Evolutionary conservation across 805 yeast species (phyloP), one percentile per base, ranked within the genome.

Genomic region (Metschnikowia vanudenii): DNA sequence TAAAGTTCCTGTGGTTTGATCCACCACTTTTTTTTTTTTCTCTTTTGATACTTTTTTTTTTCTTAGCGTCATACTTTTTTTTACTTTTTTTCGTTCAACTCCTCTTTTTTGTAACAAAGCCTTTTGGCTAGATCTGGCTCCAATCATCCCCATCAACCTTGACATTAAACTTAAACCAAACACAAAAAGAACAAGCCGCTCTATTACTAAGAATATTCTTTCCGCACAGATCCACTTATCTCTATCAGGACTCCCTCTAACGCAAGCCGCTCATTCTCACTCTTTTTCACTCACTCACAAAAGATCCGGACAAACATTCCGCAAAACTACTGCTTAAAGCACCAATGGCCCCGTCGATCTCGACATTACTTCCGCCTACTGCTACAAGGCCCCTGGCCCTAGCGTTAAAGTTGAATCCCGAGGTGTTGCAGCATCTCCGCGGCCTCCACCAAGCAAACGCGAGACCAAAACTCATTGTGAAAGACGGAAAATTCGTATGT

Each of bases 401-500:
- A 28, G 55, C 64, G 38, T 53, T 68, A 45, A 64, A 60, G 53
- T 49, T 67, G 46, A 65, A 61, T 42, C 49, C 54, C 11, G 68
- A 63, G 3, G 54, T 67, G 16, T 37, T 68, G 37, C 50, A 49
- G 37, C 64, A 63, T 34, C 54, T 69, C 39, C 56, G 58, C 17
- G 49, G 58, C 30, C 45, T 59, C 31, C 51, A 45, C 14, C 37
- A 47, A 5, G 48, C 59, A 17, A 29, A 37, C 34, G 29, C 26
- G 24, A 47, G 40, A 18, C 67, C 72, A 30, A 68, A 65, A 54
- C 55, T 71, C 39, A 54, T 71, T 36, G 74, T 71, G 31, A 64
- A 66, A 46, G 53, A 69, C 48, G 75, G 75, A 24, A 50, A 56
- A 39, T 64, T 58, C 45, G 68, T 64, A 64, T 45, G 70, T 63